Conservation (phyloP, 164 flowering plant genomes). For the Macadamia tetraphylla region DNA sequence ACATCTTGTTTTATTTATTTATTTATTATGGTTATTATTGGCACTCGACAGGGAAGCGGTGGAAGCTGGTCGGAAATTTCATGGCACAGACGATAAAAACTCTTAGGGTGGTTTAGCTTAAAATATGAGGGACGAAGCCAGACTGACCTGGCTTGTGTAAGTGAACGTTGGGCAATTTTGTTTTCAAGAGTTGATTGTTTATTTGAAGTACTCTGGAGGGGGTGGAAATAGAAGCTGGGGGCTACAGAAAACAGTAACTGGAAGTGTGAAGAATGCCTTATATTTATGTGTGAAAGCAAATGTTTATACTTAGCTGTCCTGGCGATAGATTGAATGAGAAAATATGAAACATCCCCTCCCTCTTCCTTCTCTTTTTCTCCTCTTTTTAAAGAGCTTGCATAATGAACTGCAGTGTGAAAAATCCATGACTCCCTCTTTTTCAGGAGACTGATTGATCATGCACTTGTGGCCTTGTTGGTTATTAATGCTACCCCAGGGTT, state of each 20-base stretch:
- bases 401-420: background rate
- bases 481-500: too few species aligned
- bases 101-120: background rate
- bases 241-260: background rate
- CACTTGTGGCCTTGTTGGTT: too few species aligned
- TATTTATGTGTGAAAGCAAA: background rate
- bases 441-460: too few species aligned
- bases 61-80: constrained; percentile 87
- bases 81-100: constrained; percentile 35
- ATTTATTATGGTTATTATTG: background rate
- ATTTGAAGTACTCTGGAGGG: background rate
- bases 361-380: background rate
- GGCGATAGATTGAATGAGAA: background rate
- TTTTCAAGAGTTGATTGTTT: background rate
- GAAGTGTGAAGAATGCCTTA: background rate
- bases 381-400: background rate
- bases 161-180: background rate
- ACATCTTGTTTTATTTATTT: too few species aligned
- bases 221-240: background rate
- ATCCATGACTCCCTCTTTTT: background rate
- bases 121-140: background rate
- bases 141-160: background rate
- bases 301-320: background rate
- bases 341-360: background rate
- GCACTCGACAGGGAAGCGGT: constrained; percentile 75